Evolutionary conservation across 768 basidiomycete genomes (phyloP).

Genomic region (Russula dissimulans): DNA sequence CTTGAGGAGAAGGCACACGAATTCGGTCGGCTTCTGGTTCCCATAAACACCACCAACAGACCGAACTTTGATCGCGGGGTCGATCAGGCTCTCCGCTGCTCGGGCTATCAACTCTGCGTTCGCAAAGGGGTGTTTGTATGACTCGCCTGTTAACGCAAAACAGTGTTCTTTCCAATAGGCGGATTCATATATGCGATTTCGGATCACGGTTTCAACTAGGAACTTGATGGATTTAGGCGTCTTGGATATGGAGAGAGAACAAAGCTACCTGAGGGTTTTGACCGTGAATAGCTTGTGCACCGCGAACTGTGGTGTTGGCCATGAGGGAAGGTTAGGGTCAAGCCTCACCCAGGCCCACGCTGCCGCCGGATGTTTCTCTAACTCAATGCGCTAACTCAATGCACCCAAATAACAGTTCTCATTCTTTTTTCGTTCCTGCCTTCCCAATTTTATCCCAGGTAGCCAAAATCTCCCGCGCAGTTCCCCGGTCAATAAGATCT

Average conservation of each 20-base stretch:
- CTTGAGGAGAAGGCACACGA: conserved; percentile 86
- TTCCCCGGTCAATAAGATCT: too few species aligned
- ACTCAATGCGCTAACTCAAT: too few species aligned
- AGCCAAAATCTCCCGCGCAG: too few species aligned
- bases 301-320: conserved; percentile 89
- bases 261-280: conserved; percentile 84
- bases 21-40: conserved; percentile 91
- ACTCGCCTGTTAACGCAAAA: conserved; percentile 85
- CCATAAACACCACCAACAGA: conserved; percentile 90
- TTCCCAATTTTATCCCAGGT: too few species aligned
- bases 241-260: background rate
- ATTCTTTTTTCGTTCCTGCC: too few species aligned
- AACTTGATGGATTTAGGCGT: conserved; percentile 42
- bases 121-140: background rate
- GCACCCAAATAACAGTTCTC: too few species aligned
- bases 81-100: conserved; percentile 85
- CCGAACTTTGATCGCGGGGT: conserved; percentile 77
- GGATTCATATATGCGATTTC: conserved; percentile 92
- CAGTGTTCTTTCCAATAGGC: conserved; percentile 98
- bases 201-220: conserved; percentile 92
- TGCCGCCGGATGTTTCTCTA: too few species aligned
- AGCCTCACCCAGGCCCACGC: too few species aligned
- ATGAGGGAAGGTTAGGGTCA: conserved; percentile 24
- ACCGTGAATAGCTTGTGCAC: conserved; percentile 87
- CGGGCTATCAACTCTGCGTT: background rate